phyloP scores from a whole-genome alignment of 2,329 filamentous ascomycete genomes.

The Colletotrichum limetticola region DNA sequence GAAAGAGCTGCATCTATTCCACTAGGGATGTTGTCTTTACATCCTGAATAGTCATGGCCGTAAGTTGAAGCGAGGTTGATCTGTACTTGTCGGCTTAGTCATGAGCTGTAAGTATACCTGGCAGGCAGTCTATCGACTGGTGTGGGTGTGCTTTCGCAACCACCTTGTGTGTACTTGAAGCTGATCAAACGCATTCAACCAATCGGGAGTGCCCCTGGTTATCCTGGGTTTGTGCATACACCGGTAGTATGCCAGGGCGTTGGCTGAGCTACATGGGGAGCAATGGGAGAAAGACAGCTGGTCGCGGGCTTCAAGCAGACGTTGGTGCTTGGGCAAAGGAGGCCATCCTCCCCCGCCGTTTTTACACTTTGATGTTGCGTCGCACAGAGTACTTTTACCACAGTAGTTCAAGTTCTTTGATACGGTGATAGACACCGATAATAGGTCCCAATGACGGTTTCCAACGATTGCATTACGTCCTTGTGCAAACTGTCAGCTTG shows the following conservation, averaged over 20 bases:
- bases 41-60: not conserved
- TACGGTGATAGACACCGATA: not conserved
- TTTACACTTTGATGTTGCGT: not conserved
- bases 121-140: too few relatives aligned
- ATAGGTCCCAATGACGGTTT: not conserved
- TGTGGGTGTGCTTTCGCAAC: not conserved
- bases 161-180: not conserved
- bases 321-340: too few relatives aligned
- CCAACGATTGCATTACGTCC: not conserved
- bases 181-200: not conserved
- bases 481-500: not conserved
- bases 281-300: too few relatives aligned
- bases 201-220: not conserved
- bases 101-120: too few relatives aligned
- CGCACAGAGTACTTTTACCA: not conserved
- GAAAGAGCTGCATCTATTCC: not conserved
- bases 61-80: not conserved
- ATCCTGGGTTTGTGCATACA: too few relatives aligned
- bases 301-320: too few relatives aligned
- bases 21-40: not conserved
- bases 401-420: not conserved
- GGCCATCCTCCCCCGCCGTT: not conserved
- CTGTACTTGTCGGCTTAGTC: not conserved
- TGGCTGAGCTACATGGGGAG: not conserved
- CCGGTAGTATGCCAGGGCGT: not conserved